These are phyloP conservation scores for Aspergillus cejpii DNA, from an alignment of 2,329 filamentous ascomycete species.

Conservation along the genomic window DNA sequence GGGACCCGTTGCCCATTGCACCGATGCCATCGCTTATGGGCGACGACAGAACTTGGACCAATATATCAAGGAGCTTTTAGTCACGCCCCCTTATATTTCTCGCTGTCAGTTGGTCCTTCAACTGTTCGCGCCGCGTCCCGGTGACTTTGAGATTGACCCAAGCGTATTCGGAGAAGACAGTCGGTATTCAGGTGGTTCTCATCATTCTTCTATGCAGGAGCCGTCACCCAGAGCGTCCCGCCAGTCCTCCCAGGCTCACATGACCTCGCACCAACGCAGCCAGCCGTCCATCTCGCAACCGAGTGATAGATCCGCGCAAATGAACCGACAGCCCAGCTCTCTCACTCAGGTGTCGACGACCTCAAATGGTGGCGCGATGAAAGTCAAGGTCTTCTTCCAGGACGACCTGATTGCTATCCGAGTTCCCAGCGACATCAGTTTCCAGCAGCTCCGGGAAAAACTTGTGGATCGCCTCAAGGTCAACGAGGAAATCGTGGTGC, in stretches of 20 bases:
- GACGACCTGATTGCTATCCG: conserved; percentile 88
- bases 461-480: conserved; percentile 78
- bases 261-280: conserved; percentile 44
- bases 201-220: conserved; percentile 59
- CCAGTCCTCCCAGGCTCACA: conserved; percentile 59
- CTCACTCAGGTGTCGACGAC: conserved; percentile 42
- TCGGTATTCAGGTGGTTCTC: conserved; percentile 64
- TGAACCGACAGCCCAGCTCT: conserved; percentile 49
- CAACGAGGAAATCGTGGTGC: conserved; percentile 66
- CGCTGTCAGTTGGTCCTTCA: conserved; percentile 77
- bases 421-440: conserved; percentile 73
- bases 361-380: conserved; percentile 55
- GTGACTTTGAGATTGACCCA: conserved; percentile 87
- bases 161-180: conserved; percentile 61
- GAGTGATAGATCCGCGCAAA: conserved; percentile 38
- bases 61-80: conserved; percentile 86
- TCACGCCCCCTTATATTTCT: conserved; percentile 76
- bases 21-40: conserved; percentile 93
- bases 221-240: conserved; percentile 54
- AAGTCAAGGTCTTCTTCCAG: conserved; percentile 92
- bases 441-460: conserved; percentile 72
- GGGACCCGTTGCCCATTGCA: conserved; percentile 93
- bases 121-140: conserved; percentile 82
- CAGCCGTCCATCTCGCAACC: conserved; percentile 29
- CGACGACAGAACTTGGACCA: conserved; percentile 87